Evolutionary conservation across 768 basidiomycete species (phyloP), one percentile per base, ranked within the genome.

Genomic region (Mycena pura): DNA sequence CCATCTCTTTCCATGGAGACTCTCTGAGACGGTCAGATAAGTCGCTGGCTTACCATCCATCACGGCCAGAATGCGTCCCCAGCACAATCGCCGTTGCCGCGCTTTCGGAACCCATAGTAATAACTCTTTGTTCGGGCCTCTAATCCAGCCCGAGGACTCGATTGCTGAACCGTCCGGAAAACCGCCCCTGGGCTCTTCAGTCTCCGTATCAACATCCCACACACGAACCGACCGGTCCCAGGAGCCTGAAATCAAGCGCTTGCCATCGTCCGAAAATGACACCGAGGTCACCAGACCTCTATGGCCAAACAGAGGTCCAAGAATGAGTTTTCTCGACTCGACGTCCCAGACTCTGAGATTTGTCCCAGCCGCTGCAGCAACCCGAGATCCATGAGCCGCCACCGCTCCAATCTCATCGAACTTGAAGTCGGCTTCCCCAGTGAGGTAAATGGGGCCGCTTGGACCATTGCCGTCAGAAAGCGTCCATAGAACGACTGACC

Each of bases 251-350:
- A 64, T 69, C 13, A 72, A 65, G 5, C 51, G 63, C 15, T 31
- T 40, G 7, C 68, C 71, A 25, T 68, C 64, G 3, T 48, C 50
- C 6, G 71, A 72, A 22, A 69, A 70, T n/a, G 61, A 50, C 10
- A 72, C 25, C 15, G 63, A 62, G 2, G 43, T 57, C 15, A 70
- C 58, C 15, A 13, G 25, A 11, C 63, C 49, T 25, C 10, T 57
- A 32, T 70, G 70, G 19, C 69, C 70, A 15, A 15, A 19, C 15
- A 64, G 29, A 5, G 38, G 29, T 0, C 40, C 41, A 6, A 56
- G 22, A 1, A 55, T 8, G 17, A 22, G 31, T n/a, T 40, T 11
- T 22, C 44, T n/a, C 21, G 41, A 22, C 4, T 4, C 6, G 1
- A 32, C 5, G 38, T 60, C 53, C 51, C 57, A 55, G 13, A 64